These are phyloP conservation scores for Aureobasidium pullulans DNA, from an alignment of 2,329 filamentous ascomycete genomes.

Conservation along the genomic window DNA sequence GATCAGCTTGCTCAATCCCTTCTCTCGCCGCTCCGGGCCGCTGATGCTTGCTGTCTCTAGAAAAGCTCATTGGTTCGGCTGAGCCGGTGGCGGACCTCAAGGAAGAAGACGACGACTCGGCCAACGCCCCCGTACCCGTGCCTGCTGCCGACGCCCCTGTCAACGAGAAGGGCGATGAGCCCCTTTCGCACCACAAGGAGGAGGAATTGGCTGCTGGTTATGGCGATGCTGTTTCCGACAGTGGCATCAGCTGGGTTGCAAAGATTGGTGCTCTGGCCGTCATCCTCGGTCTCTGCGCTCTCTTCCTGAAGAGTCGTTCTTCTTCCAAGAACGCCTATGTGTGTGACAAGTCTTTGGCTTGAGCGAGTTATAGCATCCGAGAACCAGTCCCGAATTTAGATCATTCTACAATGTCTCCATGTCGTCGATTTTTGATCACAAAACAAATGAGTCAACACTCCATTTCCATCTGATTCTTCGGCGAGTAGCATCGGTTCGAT, in stretches of 20 bases:
- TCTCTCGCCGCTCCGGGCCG: conserved; percentile 13
- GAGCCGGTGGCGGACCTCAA: conserved; percentile 8
- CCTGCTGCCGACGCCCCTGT: conserved; percentile 33
- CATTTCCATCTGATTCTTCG: too few species aligned
- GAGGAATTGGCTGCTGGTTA: conserved; percentile 18
- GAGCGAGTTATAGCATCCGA: not conserved
- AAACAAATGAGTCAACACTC: too few species aligned
- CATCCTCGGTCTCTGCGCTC: conserved; percentile 35
- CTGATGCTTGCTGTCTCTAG: conserved; percentile 13
- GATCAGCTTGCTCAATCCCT: conserved; percentile 21
- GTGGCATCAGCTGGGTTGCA: conserved; percentile 35
- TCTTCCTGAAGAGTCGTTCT: conserved; percentile 32
- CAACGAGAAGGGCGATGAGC: conserved; percentile 16
- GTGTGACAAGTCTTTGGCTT: conserved; percentile 10
- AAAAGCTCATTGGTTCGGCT: conserved; percentile 6
- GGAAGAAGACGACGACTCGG: conserved; percentile 1
- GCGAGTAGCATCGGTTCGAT: too few species aligned
- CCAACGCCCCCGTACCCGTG: conserved; percentile 16
- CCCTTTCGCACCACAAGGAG: conserved; percentile 15
- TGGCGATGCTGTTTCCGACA: conserved; percentile 16
- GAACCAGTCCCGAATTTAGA: not conserved
- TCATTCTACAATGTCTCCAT: not conserved
- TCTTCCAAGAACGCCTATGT: conserved; percentile 1
- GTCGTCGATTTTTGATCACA: not conserved
- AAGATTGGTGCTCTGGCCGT: conserved; percentile 40